These are phyloP conservation scores for Metschnikowia chrysomelidarum DNA, from an alignment of 805 yeast genomes.

Conservation along the genomic window DNA sequence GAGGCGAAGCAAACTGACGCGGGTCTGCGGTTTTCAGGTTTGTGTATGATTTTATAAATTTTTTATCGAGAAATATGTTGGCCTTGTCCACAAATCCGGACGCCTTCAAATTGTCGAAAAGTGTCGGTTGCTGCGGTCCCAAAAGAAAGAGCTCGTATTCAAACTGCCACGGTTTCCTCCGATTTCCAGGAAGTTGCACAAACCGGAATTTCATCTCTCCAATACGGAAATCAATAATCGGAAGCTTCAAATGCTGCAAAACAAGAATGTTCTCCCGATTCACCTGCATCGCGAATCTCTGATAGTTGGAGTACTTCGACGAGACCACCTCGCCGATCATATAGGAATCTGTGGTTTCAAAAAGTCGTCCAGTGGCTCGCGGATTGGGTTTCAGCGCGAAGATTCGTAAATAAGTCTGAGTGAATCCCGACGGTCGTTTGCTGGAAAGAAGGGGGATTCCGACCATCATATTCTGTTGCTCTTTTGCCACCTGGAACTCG, in stretches of 20 bases:
- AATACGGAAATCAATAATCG: constrained; percentile 13
- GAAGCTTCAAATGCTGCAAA: constrained; percentile 12
- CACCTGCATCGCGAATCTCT: constrained; percentile 12
- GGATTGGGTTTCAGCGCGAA: constrained; percentile 13
- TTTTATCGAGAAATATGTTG: constrained; percentile 11
- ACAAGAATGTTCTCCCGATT: constrained; percentile 8
- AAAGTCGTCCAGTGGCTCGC: constrained; percentile 14
- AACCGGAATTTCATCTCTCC: constrained; percentile 12
- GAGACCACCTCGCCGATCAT: constrained; percentile 13
- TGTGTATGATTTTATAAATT: neutral
- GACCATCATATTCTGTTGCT: constrained; percentile 12
- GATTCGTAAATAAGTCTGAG: constrained; percentile 11
- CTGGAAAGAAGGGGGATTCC: constrained; percentile 15
- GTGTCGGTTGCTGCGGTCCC: constrained; percentile 9
- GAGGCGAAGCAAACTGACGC: constrained; percentile 7
- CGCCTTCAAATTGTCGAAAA: constrained; percentile 12
- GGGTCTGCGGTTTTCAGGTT: too few species aligned
- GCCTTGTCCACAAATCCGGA: constrained; percentile 8
- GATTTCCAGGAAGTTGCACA: constrained; percentile 4
- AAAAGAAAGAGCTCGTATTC: constrained; percentile 13
- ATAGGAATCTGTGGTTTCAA: constrained; percentile 11
- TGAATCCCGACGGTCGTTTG: constrained; percentile 10
- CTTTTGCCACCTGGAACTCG: constrained; percentile 12
- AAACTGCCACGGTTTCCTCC: constrained; percentile 5
- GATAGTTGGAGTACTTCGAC: constrained; percentile 10